A percentile compares a stretch with the other conserved stretches of the same genome.
Conservation (phyloP, 192 early-diverging fungal genomes). For the Paraglomus occultum region DNA sequence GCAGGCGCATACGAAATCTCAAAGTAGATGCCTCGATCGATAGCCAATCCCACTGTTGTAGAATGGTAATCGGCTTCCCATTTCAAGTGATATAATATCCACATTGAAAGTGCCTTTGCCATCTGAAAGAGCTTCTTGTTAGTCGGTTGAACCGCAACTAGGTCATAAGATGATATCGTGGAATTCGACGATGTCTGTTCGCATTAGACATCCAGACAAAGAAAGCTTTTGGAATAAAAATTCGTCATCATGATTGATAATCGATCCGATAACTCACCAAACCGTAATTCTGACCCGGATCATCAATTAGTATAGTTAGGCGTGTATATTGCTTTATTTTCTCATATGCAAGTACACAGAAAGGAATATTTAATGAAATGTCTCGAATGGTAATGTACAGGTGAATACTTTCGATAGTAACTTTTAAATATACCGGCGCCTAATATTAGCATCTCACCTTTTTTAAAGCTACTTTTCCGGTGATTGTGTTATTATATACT, state of each 20-base stretch:
- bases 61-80: conserved; percentile 62
- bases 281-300: conserved; percentile 53
- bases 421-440: too few relatives aligned
- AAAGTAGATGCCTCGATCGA: conserved; percentile 76
- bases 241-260: background rate
- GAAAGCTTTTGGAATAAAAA: background rate
- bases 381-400: background rate
- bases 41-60: conserved; percentile 64
- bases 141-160: conserved; percentile 71
- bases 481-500: conserved; percentile 50
- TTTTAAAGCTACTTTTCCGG: conserved; percentile 44
- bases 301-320: conserved; percentile 58
- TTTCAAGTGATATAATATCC: conserved; percentile 81
- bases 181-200: conserved; percentile 36
- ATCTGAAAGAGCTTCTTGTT: conserved; percentile 70
- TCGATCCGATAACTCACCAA: conserved; percentile 40
- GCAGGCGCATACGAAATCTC: conserved; percentile 71
- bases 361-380: too few relatives aligned
- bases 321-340: conserved; percentile 55
- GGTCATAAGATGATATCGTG: conserved; percentile 50
- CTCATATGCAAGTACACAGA: conserved; percentile 7
- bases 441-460: conserved; percentile 26
- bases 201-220: background rate
- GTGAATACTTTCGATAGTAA: background rate
- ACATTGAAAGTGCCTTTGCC: conserved; percentile 63